phyloP scores from a whole-genome alignment of 2,329 filamentous ascomycete species.

The Ophiocordyceps polyrhachis-furcata region DNA sequence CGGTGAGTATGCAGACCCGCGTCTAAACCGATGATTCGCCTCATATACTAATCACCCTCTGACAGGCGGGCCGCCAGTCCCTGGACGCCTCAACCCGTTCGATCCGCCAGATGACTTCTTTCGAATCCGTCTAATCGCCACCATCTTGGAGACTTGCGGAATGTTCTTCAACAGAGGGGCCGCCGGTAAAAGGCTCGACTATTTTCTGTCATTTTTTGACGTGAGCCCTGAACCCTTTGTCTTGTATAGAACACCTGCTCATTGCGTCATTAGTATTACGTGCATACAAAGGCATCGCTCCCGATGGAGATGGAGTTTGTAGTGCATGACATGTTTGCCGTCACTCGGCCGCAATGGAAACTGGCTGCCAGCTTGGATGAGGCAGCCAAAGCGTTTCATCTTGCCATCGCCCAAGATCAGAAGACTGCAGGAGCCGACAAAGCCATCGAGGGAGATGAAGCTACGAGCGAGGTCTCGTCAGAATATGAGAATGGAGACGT shows the following conservation, averaged over 20 bases:
- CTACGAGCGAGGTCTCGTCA: slow-evolving; percentile 48
- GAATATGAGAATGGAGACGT: slow-evolving; percentile 59
- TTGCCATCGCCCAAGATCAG: slow-evolving; percentile 81
- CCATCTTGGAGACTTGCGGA: slow-evolving; percentile 83
- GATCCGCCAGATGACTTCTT: slow-evolving; percentile 93
- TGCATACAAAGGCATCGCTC: slow-evolving; percentile 70
- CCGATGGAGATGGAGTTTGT: slow-evolving; percentile 98
- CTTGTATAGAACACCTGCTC: neutral
- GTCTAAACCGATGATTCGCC: neutral
- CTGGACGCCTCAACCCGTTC: slow-evolving; percentile 56
- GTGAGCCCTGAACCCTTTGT: slow-evolving; percentile 17
- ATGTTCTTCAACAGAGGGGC: slow-evolving; percentile 89
- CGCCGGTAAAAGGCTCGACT: slow-evolving; percentile 92
- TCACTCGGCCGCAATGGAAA: slow-evolving; percentile 85
- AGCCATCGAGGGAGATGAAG: slow-evolving; percentile 51
- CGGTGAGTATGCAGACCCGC: slow-evolving; percentile 22
- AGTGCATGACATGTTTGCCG: slow-evolving; percentile 74
- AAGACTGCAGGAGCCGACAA: slow-evolving; percentile 59
- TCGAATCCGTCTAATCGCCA: slow-evolving; percentile 76
- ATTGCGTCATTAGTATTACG: slow-evolving; percentile 51
- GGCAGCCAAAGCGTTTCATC: slow-evolving; percentile 63
- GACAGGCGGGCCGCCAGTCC: slow-evolving; percentile 57
- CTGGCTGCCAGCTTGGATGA: slow-evolving; percentile 64
- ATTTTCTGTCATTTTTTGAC: slow-evolving; percentile 91
- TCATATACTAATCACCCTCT: slow-evolving; percentile 1